Percentiles rank a stretch among this genome's conserved stretches.
phyloP scores from a whole-genome alignment of 768 basidiomycete genomes.

The Cantharellus cinnabarinus region DNA sequence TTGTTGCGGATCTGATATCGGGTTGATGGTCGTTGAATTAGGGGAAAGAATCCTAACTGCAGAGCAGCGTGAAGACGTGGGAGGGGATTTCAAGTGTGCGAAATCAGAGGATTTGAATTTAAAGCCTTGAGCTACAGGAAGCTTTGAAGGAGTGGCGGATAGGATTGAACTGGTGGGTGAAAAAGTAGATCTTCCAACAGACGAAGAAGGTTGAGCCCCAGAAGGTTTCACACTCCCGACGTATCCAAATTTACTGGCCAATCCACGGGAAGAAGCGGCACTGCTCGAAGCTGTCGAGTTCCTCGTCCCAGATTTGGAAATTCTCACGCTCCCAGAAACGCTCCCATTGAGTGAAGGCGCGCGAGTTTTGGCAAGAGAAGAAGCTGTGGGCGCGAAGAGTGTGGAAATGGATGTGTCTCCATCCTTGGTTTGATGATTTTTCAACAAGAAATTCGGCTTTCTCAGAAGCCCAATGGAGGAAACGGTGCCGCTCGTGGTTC shows the following conservation, averaged over 20 bases:
- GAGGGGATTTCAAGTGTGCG: background rate
- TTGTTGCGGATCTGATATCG: background rate
- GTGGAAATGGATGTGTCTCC: background rate
- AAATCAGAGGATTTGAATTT: background rate
- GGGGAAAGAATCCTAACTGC: no score
- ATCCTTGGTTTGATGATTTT: no score
- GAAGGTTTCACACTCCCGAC: background rate
- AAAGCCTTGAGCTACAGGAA: background rate
- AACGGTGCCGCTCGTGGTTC: no score
- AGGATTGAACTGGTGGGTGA: background rate
- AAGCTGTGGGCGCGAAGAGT: slow-evolving; percentile 6
- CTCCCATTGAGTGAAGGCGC: background rate
- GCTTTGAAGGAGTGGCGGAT: background rate
- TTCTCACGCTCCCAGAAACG: background rate
- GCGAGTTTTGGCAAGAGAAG: slow-evolving; percentile 4
- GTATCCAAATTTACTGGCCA: background rate
- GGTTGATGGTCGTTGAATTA: background rate
- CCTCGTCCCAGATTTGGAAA: background rate
- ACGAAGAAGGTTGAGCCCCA: background rate
- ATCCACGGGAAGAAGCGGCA: background rate
- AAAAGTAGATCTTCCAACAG: background rate
- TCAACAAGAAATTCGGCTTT: no score
- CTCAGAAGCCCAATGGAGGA: no score
- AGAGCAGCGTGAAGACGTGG: no score
- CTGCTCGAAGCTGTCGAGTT: background rate